phyloP scores from a whole-genome alignment of 352 stramenopile species.

The Thalassiosira mediterranea region DNA sequence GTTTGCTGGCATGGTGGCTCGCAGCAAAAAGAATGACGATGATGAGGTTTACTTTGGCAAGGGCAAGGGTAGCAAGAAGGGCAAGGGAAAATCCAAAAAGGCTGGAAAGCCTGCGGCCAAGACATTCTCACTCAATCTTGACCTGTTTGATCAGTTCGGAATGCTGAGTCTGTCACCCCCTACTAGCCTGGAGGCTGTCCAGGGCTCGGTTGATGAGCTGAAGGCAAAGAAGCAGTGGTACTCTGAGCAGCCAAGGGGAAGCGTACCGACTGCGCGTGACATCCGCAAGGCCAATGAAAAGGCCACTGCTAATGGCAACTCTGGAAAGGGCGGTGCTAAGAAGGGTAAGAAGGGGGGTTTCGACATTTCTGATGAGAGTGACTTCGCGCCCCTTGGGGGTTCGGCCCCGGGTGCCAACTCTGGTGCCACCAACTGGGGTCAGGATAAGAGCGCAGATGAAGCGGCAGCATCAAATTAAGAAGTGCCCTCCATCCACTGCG shows the following conservation, averaged over 20 bases:
- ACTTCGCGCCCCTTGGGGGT: conserved; percentile 49
- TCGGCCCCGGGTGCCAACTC: no score
- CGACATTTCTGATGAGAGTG: conserved; percentile 34
- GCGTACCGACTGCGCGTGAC: conserved; percentile 81
- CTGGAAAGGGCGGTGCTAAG: conserved; percentile 4
- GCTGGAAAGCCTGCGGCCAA: conserved; percentile 26
- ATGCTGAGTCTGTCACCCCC: conserved; percentile 90
- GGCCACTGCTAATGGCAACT: conserved; percentile 33
- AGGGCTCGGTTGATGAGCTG: conserved; percentile 90
- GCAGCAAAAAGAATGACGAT: conserved; percentile 71
- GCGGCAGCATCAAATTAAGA: no score
- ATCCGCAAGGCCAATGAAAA: conserved; percentile 82
- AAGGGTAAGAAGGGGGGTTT: conserved; percentile 34
- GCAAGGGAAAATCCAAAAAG: conserved; percentile 61
- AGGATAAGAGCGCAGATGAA: background rate
- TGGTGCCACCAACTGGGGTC: background rate
- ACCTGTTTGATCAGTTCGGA: conserved; percentile 94
- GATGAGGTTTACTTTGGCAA: conserved; percentile 71
- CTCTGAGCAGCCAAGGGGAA: conserved; percentile 81
- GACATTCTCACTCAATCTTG: conserved; percentile 86
- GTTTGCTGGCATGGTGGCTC: conserved; percentile 73
- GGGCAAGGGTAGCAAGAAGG: conserved; percentile 52
- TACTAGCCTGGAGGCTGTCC: conserved; percentile 86
- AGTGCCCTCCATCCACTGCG: no score
- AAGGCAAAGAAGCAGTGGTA: conserved; percentile 95